Conservation (phyloP, 495 filamentous ascomycete species). For the Talaromyces nanjingensis region DNA sequence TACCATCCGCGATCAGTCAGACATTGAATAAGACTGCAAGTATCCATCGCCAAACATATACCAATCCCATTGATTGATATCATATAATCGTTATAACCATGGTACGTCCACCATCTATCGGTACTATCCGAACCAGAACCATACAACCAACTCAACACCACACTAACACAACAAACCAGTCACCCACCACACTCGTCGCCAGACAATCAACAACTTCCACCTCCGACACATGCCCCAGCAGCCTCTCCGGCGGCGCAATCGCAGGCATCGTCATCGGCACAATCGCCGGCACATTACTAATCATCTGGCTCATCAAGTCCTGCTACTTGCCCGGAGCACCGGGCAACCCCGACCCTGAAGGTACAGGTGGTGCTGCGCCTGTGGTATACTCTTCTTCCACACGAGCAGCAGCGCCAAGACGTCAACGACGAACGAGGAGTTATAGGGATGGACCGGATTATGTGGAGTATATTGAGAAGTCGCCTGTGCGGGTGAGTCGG, state of each 20-base stretch:
- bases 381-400: conserved; percentile 2
- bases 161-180: not conserved
- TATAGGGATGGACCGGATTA: conserved; percentile 13
- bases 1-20: not conserved
- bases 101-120: not conserved
- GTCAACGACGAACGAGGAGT: conserved; percentile 15
- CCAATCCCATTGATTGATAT: not conserved
- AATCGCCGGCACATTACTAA: conserved; percentile 45
- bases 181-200: conserved; percentile 12
- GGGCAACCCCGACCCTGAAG: conserved; percentile 17
- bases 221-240: conserved; percentile 25
- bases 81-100: not conserved
- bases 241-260: conserved; percentile 46
- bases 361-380: conserved; percentile 18
- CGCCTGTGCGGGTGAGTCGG: conserved; percentile 13
- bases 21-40: not conserved
- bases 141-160: not conserved
- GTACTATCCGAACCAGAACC: not conserved
- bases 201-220: conserved; percentile 15
- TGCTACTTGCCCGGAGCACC: conserved; percentile 20
- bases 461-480: conserved; percentile 33
- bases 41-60: not conserved
- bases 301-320: conserved; percentile 43
- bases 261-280: conserved; percentile 56
- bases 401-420: conserved; percentile 4